Percentiles rank a stretch among this genome's conserved stretches.
Evolutionary conservation across 73 alveolate genomes (phyloP).

Genomic region (Paramecium primaurelia): DNA sequence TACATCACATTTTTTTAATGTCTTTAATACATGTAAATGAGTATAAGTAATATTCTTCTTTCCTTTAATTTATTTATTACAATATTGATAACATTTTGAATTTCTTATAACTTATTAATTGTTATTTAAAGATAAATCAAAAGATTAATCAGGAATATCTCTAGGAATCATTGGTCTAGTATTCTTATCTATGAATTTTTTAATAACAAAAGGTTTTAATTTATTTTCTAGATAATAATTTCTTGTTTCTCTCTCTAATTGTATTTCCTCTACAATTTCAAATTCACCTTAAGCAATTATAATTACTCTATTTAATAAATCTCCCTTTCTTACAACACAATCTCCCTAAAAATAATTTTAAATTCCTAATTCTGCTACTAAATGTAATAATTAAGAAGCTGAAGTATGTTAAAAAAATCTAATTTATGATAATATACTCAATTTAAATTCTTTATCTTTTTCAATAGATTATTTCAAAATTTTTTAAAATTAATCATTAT

Average conservation of each 20-base stretch:
- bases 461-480: neutral
- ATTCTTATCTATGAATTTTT: neutral
- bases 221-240: neutral
- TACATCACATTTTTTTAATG: neutral
- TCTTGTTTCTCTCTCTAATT: neutral
- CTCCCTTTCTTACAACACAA: neutral
- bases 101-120: neutral
- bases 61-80: neutral
- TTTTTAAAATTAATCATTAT: neutral
- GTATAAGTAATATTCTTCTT: neutral
- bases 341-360: conserved; percentile 18
- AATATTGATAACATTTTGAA: neutral
- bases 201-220: neutral
- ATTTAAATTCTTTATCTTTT: neutral
- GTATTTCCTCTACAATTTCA: neutral
- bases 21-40: neutral
- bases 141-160: neutral
- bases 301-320: neutral
- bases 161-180: neutral
- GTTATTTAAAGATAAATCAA: neutral
- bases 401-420: neutral
- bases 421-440: neutral
- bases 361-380: conserved; percentile 17
- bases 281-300: neutral
- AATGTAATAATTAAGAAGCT: neutral